Base-by-base conservation (phyloP, 2,329 filamentous ascomycete species). In the Sporothrix brasiliensis region DNA sequence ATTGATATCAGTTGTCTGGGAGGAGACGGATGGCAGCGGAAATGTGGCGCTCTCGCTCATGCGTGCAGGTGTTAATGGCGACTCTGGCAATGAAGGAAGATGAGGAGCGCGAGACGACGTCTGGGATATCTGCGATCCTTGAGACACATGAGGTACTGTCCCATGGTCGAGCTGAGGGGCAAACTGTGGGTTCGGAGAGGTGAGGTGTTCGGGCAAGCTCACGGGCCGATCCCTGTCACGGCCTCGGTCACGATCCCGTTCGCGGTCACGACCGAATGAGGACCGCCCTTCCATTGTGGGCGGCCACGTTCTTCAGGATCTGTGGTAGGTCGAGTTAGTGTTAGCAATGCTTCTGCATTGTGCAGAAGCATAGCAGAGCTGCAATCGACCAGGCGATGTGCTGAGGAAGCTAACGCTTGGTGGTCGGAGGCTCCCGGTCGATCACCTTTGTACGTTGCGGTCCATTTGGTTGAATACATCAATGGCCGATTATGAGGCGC, bases 211-310 rank as follows among this genome's bases (percentile, higher is more conserved):
- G 27, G 63, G 52, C 21, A 56, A 10, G 56, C 34, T 56, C 50
- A 53, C 56, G 65, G 53, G 41, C 27, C 71, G 72, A 67, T 72
- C 72, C 44, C 69, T 69, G 54, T 72, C 70, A 69, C 71, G 69
- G 44, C 72, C 67, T 27, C 60, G 63, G 65, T 69, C 65, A 47
- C 70, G 44, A 50, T 73, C 34, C 39, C 58, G 58, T 13, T 63
- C 58, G 13, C 58, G 75, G 76, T 77, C 73, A 77, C 54, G 65
- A 19, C 63, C 69, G 47, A 76, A 70, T 75, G 75, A 73, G 72
- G 73, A 69, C 73, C 77, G 74, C 71, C 73, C 75, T 30, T 76
- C 76, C 76, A 77, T 78, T 53, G 71, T 73, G 69, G 68, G 71
- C 69, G 72, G 74, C 34, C 71, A 71, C 34, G 24, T 24, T 67